A percentile compares a stretch with the other conserved stretches of the same genome.
These are phyloP conservation scores for Microbotryomycetes sp. DNA, from an alignment of 1,284 basidiomycete species.

Conservation along the genomic window DNA sequence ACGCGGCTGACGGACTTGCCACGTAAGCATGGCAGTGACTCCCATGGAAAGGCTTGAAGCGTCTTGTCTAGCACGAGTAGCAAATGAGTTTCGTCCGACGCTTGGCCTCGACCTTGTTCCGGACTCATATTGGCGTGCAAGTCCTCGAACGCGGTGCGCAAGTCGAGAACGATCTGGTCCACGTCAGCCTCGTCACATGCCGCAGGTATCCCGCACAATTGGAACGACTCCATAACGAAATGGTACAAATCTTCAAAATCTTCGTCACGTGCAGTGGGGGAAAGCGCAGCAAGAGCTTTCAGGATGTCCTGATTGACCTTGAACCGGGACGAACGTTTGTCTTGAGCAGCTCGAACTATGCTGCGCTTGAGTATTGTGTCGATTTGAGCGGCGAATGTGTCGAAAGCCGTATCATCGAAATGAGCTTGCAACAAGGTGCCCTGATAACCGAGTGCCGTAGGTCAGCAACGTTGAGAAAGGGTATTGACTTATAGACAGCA, in stretches of 20 bases:
- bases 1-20: constrained; percentile 82
- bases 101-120: neutral
- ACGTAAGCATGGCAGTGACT: constrained; percentile 80
- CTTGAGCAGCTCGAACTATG: constrained; percentile 52
- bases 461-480: no score
- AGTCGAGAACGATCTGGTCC: constrained; percentile 62
- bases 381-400: constrained; percentile 54
- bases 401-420: constrained; percentile 45
- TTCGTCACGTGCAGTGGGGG: constrained; percentile 76
- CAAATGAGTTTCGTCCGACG: constrained; percentile 53
- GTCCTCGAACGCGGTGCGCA: constrained; percentile 47
- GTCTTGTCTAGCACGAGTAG: constrained; percentile 90
- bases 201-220: constrained; percentile 82
- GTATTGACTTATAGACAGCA: neutral
- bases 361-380: constrained; percentile 67
- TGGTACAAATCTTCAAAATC: constrained; percentile 92
- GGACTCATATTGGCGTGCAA: constrained; percentile 47
- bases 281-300: constrained; percentile 77
- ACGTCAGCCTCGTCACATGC: constrained; percentile 89
- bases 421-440: no score
- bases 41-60: constrained; percentile 88
- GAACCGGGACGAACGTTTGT: constrained; percentile 53
- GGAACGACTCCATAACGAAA: constrained; percentile 88
- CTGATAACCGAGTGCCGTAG: no score
- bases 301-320: constrained; percentile 63